Evolutionary conservation across 2,329 filamentous ascomycete species (phyloP).

Genomic region (Setomelanomma holmii): DNA sequence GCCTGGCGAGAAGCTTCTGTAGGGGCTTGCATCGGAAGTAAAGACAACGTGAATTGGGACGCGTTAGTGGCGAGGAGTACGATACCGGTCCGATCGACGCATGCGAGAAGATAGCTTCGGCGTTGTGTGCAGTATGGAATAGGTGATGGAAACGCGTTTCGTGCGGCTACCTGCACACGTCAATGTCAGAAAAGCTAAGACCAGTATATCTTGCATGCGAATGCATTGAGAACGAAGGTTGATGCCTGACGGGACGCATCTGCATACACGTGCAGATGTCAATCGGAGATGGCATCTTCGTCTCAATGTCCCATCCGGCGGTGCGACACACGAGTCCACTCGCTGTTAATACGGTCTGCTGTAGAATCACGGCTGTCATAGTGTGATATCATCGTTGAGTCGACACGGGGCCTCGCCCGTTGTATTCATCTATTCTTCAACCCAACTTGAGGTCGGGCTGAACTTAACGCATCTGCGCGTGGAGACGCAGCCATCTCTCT

Average conservation of each 20-base stretch:
- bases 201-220: slow-evolving; percentile 6
- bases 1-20: slow-evolving; percentile 12
- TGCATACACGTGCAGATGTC: slow-evolving; percentile 1
- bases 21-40: not conserved
- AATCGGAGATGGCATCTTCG: not conserved
- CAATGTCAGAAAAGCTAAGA: slow-evolving; percentile 11
- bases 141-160: slow-evolving; percentile 1
- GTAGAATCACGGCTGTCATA: not conserved
- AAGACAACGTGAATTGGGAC: not conserved
- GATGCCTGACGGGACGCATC: not conserved
- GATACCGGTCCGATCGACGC: not conserved
- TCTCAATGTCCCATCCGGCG: too few species aligned
- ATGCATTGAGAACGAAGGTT: not conserved
- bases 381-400: slow-evolving; percentile 6
- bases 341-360: too few species aligned
- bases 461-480: slow-evolving; percentile 30
- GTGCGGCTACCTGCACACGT: slow-evolving; percentile 11
- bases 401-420: slow-evolving; percentile 18
- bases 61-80: not conserved
- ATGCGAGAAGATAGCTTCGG: not conserved
- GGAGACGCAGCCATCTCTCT: slow-evolving; percentile 21
- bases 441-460: slow-evolving; percentile 20
- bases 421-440: slow-evolving; percentile 25
- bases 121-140: not conserved
- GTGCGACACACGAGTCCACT: too few species aligned